Percentiles rank a stretch among this genome's conserved stretches.
phyloP scores from a whole-genome alignment of 2,329 filamentous ascomycete species.

The Trichoderma sp. region DNA sequence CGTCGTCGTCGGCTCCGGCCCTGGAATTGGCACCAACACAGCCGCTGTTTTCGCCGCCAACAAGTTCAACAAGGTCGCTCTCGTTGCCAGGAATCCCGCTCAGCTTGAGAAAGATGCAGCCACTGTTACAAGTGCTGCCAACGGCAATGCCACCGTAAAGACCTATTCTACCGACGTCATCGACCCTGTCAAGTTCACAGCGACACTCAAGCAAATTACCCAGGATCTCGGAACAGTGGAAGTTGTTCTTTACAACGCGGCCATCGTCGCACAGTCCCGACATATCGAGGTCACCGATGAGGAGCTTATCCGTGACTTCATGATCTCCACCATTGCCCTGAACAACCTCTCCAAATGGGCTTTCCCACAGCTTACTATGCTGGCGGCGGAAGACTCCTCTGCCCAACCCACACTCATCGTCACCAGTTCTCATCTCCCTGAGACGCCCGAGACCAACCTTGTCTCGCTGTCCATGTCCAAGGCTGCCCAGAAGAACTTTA shows the following conservation, averaged over 20 bases:
- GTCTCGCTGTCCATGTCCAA: slow-evolving; percentile 53
- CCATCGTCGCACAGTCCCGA: slow-evolving; percentile 42
- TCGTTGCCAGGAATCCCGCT: slow-evolving; percentile 44
- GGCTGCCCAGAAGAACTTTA: slow-evolving; percentile 51
- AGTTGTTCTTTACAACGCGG: slow-evolving; percentile 53
- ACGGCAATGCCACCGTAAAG: slow-evolving; percentile 35
- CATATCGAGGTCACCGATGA: slow-evolving; percentile 42
- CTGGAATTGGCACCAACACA: slow-evolving; percentile 90
- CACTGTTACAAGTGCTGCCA: slow-evolving; percentile 31
- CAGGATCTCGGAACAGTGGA: slow-evolving; percentile 42
- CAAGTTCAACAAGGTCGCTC: slow-evolving; percentile 65
- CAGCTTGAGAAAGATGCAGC: slow-evolving; percentile 40
- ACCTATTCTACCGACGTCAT: slow-evolving; percentile 46
- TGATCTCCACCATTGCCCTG: slow-evolving; percentile 47
- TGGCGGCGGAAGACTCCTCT: slow-evolving; percentile 30
- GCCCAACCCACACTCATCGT: slow-evolving; percentile 48
- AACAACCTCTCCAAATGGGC: slow-evolving; percentile 47
- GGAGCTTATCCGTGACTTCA: slow-evolving; percentile 50
- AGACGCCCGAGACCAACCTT: slow-evolving; percentile 44
- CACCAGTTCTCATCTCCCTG: slow-evolving; percentile 47
- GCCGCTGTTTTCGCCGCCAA: slow-evolving; percentile 77
- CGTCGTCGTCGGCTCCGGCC: slow-evolving; percentile 86
- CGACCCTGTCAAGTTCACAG: slow-evolving; percentile 37
- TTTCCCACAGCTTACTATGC: slow-evolving; percentile 42
- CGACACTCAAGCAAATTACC: slow-evolving; percentile 41